Percentiles rank a stretch among this genome's conserved stretches.
Evolutionary conservation across 176 grass and related monocot genomes (phyloP).

Genomic region (Poa annua): DNA sequence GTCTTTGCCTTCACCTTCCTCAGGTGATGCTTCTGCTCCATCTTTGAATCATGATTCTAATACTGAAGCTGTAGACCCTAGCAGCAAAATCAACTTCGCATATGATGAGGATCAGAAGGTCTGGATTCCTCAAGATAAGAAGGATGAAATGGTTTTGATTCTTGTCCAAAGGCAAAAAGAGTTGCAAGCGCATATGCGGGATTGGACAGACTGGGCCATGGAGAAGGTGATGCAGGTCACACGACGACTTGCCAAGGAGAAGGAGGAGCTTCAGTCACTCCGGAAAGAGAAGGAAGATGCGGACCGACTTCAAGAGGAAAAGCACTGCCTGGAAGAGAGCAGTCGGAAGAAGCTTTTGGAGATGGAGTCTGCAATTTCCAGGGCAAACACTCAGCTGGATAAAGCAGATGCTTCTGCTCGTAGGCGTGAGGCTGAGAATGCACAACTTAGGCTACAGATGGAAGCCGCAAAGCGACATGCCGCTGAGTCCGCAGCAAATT

Average conservation of each 20-base stretch:
- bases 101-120: slow-evolving; percentile 61
- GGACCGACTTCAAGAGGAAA: slow-evolving; percentile 69
- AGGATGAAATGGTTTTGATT: slow-evolving; percentile 74
- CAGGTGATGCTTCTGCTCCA: slow-evolving; percentile 39
- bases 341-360: slow-evolving; percentile 86
- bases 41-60: slow-evolving; percentile 45
- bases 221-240: slow-evolving; percentile 97
- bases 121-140: slow-evolving; percentile 80
- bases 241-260: slow-evolving; percentile 80
- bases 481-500: slow-evolving; percentile 52
- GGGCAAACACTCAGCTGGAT: slow-evolving; percentile 68
- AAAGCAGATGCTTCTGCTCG: slow-evolving; percentile 71
- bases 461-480: slow-evolving; percentile 83
- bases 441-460: slow-evolving; percentile 74
- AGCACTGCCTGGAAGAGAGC: slow-evolving; percentile 73
- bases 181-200: slow-evolving; percentile 69
- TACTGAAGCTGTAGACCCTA: slow-evolving; percentile 46
- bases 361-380: slow-evolving; percentile 89
- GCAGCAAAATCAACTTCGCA: slow-evolving; percentile 49
- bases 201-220: slow-evolving; percentile 96
- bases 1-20: slow-evolving; percentile 43
- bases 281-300: slow-evolving; percentile 81
- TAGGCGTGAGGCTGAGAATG: slow-evolving; percentile 67
- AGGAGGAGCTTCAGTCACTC: slow-evolving; percentile 73
- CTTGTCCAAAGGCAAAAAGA: slow-evolving; percentile 80